Base-by-base conservation (phyloP, 257 asterid genomes). In the Echium plantagineum region DNA sequence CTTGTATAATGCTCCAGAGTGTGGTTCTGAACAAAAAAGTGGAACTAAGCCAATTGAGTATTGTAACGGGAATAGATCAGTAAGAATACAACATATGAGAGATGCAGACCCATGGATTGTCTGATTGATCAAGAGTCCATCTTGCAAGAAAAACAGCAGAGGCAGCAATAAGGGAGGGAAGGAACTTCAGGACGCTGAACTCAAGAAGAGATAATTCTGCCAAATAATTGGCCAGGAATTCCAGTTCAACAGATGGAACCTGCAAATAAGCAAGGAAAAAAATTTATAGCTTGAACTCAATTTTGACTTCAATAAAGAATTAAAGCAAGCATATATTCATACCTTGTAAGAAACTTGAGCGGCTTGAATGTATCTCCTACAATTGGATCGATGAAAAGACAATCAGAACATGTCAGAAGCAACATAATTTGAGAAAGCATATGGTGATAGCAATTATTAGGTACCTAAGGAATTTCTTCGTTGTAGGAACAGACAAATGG, bases 341-440 rank as follows among this genome's bases (percentile, higher is more conserved):
- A 94, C 97, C 93, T 85, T 65, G 52, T 77, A 86, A 63, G 86
- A 86, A 73, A 71, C 80, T 61, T 89, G 99, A 60, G 99, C 97
- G 68, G 99, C 97, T 80, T 86, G 99, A 75, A 89, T 74, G 76
- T 83, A 94, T 81, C 99, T 83, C 96, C 99, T 93, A 68, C 16
- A 63, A 53, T 68, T 26, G 63, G 61, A 46, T 68, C 16, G 55
- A 54, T 15, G 57, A 55, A 63, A 21, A 52, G 53, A 48, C 59
- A 65, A 59, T 21, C 48, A 64, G 69, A 71, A 48, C 30, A 18
- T 22, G 51, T 59, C 62, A 57, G 64, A 53, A 35, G 54, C 24
- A 22, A 60, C 24, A 60, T 54, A 15, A 18, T 21, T 20, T 54
- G 8, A 46, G 47, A 66, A 57, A 35, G 10, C 51, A 58, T 21